Conservation (phyloP, 164 flowering plant genomes). For the Tetracentron sinense region DNA sequence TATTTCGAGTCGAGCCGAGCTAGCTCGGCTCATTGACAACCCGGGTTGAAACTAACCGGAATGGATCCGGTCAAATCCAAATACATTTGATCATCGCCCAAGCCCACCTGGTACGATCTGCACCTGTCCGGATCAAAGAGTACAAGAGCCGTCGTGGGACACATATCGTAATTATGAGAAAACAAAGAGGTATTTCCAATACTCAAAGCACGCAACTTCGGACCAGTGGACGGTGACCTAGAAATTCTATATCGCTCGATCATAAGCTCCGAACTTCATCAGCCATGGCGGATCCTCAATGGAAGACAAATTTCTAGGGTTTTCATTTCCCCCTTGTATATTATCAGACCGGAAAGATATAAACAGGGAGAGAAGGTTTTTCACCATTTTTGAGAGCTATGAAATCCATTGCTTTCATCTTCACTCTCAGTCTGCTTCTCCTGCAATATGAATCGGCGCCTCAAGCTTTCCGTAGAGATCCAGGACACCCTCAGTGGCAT, state of each 20-base stretch:
- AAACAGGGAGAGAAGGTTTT: not conserved
- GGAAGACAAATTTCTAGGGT: not conserved
- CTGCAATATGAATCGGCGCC: constrained; percentile 45
- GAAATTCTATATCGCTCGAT: not conserved
- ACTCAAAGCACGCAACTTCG: not conserved
- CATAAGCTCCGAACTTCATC: not conserved
- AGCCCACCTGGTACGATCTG: too few relatives aligned
- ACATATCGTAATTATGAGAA: too few relatives aligned
- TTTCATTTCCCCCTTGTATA: not conserved
- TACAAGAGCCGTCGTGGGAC: too few relatives aligned
- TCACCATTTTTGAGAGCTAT: not conserved
- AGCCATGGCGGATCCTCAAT: constrained; percentile 6
- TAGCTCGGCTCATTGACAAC: too few relatives aligned
- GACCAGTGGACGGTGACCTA: not conserved
- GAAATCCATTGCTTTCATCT: not conserved
- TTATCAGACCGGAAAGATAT: not conserved
- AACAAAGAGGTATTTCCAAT: too few relatives aligned
- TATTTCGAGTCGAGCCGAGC: too few relatives aligned
- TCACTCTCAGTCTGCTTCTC: constrained; percentile 11
- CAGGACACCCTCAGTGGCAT: constrained; percentile 94
- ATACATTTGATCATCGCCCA: too few relatives aligned
- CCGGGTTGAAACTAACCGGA: too few relatives aligned
- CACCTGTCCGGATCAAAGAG: too few relatives aligned
- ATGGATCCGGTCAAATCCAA: too few relatives aligned
- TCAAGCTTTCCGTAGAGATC: constrained; percentile 75